phyloP scores from a whole-genome alignment of 2,329 filamentous ascomycete species.

The Fusarium stilboides region DNA sequence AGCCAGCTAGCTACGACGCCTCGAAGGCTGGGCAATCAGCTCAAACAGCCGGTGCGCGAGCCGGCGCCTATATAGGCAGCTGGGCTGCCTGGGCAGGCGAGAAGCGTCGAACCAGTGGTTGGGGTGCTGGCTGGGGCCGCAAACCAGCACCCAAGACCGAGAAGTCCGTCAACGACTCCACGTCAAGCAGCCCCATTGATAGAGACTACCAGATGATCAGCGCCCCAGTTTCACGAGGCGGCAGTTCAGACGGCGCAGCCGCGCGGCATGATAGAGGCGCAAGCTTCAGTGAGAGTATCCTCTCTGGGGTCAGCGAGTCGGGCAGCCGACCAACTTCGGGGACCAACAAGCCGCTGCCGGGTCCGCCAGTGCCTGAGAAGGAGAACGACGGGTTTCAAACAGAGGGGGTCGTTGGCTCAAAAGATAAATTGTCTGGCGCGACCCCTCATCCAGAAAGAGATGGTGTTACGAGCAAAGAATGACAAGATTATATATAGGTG shows the following conservation, averaged over 20 bases:
- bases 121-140: slow-evolving; percentile 60
- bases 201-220: slow-evolving; percentile 57
- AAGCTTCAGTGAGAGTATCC: slow-evolving; percentile 63
- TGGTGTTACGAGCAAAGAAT: slow-evolving; percentile 27
- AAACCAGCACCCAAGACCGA: slow-evolving; percentile 53
- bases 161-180: slow-evolving; percentile 52
- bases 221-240: slow-evolving; percentile 49
- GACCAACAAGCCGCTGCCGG: slow-evolving; percentile 25
- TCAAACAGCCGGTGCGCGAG: slow-evolving; percentile 68
- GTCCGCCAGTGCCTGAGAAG: slow-evolving; percentile 32
- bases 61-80: slow-evolving; percentile 76
- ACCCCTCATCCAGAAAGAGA: slow-evolving; percentile 19
- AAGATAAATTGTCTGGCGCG: slow-evolving; percentile 31
- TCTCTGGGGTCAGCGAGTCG: slow-evolving; percentile 57
- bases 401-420: slow-evolving; percentile 47
- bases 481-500: slow-evolving; percentile 2
- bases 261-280: slow-evolving; percentile 57
- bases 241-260: slow-evolving; percentile 50
- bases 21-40: slow-evolving; percentile 63
- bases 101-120: slow-evolving; percentile 74
- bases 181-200: slow-evolving; percentile 57
- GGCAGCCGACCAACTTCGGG: slow-evolving; percentile 46
- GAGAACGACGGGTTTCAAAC: slow-evolving; percentile 49
- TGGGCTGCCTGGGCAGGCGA: slow-evolving; percentile 82
- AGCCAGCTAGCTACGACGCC: slow-evolving; percentile 46